Evolutionary conservation across 139 green algal genomes (phyloP).

Genomic region (Edaphochlamys debaryana): DNA sequence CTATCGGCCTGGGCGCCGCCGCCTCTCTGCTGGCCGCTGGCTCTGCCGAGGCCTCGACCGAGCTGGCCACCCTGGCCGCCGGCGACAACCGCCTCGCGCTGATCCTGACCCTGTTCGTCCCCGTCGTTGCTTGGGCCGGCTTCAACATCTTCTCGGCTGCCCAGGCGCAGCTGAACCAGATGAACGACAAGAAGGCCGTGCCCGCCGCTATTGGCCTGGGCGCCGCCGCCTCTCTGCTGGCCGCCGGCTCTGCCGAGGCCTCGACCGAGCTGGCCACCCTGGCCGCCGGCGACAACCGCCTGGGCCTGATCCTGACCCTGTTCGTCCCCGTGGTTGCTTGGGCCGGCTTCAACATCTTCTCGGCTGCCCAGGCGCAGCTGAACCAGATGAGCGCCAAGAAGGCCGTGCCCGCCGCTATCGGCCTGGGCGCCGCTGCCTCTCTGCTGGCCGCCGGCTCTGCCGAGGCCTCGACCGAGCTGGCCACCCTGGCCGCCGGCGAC

Average conservation of each 20-base stretch:
- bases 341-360: constrained; percentile 84
- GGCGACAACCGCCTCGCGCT: constrained; percentile 70
- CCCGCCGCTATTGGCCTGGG: constrained; percentile 40
- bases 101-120: constrained; percentile 60
- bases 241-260: constrained; percentile 49
- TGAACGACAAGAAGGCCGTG: constrained; percentile 19
- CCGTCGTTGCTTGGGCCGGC: constrained; percentile 72
- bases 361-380: constrained; percentile 41
- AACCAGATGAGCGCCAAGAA: constrained; percentile 1
- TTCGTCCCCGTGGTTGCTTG: constrained; percentile 71
- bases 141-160: constrained; percentile 82
- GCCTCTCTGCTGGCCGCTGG: constrained; percentile 42
- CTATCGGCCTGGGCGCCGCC: constrained; percentile 22
- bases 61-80: constrained; percentile 79
- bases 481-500: constrained; percentile 66
- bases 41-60: constrained; percentile 72
- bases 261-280: constrained; percentile 68
- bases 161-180: constrained; percentile 32
- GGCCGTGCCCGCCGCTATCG: constrained; percentile 8
- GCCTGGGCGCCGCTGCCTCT: constrained; percentile 54
- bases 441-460: constrained; percentile 55
- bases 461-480: constrained; percentile 59
- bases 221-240: constrained; percentile 53
- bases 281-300: constrained; percentile 63
- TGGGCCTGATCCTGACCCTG: constrained; percentile 49